phyloP scores from a whole-genome alignment of 768 basidiomycete genomes.

The Pluteus cervinus region DNA sequence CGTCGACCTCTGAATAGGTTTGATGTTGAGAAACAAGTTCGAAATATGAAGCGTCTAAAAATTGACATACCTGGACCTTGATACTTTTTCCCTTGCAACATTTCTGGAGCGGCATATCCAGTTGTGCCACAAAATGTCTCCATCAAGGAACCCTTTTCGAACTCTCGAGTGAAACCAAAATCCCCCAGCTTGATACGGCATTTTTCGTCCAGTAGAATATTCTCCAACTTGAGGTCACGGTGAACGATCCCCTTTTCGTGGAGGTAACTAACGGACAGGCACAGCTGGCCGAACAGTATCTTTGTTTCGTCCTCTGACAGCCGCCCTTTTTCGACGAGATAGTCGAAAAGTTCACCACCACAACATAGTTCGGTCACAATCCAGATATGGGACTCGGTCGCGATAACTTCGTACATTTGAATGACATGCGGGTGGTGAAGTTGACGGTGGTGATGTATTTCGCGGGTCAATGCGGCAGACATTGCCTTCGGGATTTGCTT shows the following conservation, averaged over 20 bases:
- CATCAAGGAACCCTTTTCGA: constrained; percentile 68
- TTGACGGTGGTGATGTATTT: constrained; percentile 97
- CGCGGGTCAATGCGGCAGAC: constrained; percentile 87
- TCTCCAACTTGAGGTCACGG: constrained; percentile 94
- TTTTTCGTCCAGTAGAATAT: constrained; percentile 85
- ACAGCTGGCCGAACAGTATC: constrained; percentile 92
- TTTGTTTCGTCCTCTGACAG: constrained; percentile 79
- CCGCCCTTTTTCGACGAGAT: constrained; percentile 91
- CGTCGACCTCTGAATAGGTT: constrained; percentile 72
- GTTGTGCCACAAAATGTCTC: constrained; percentile 97
- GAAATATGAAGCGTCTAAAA: too few species aligned
- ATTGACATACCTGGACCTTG: constrained; percentile 72
- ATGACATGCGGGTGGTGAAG: constrained; percentile 95
- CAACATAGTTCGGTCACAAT: constrained; percentile 95
- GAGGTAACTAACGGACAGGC: constrained; percentile 88
- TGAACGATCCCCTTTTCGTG: constrained; percentile 94
- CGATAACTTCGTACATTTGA: constrained; percentile 96
- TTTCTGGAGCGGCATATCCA: constrained; percentile 90
- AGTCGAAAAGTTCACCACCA: constrained; percentile 97
- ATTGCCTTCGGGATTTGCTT: constrained; percentile 97
- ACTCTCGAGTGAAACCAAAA: constrained; percentile 93
- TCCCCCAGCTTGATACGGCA: constrained; percentile 92
- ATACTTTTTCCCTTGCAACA: constrained; percentile 84
- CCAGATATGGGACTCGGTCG: constrained; percentile 94
- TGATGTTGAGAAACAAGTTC: constrained; percentile 8